phyloP scores from a whole-genome alignment of 164 flowering plant species.

The Annona squamosa region DNA sequence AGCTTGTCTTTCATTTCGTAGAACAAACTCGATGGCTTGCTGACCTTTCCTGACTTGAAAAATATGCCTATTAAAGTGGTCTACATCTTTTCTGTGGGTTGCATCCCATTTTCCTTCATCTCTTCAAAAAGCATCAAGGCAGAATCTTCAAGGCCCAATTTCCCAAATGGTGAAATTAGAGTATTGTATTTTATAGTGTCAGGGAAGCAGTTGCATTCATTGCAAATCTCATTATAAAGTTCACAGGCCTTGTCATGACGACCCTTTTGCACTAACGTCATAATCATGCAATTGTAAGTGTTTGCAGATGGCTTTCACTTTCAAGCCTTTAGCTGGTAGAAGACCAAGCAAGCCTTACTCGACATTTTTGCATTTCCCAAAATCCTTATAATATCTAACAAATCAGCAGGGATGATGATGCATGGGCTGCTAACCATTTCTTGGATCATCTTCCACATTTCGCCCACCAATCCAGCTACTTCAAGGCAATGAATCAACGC shows the following conservation, averaged over 20 bases:
- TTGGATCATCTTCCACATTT: conserved; percentile 76
- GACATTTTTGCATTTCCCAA: conserved; percentile 84
- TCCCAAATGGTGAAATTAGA: conserved; percentile 58
- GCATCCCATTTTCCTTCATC: conserved; percentile 80
- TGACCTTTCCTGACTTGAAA: conserved; percentile 56
- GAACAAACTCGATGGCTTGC: conserved; percentile 51
- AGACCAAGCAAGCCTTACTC: conserved; percentile 68
- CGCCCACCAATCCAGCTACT: conserved; percentile 55
- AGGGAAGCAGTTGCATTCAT: conserved; percentile 64
- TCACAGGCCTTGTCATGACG: conserved; percentile 79
- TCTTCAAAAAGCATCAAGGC: conserved; percentile 79
- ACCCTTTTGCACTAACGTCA: conserved; percentile 77
- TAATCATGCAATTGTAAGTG: conserved; percentile 65
- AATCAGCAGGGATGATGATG: conserved; percentile 39
- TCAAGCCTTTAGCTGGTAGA: conserved; percentile 62
- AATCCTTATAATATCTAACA: conserved; percentile 61
- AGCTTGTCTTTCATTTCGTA: conserved; percentile 57
- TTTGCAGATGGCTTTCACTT: conserved; percentile 62
- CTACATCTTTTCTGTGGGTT: conserved; percentile 75
- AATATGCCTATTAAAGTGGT: conserved; percentile 59
- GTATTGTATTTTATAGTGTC: conserved; percentile 76
- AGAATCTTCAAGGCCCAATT: conserved; percentile 62
- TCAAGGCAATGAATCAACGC: conserved; percentile 64
- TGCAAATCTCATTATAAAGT: conserved; percentile 87
- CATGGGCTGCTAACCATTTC: conserved; percentile 62